phyloP scores from a whole-genome alignment of 805 yeast genomes.

The Saturnispora serradocipensis region DNA sequence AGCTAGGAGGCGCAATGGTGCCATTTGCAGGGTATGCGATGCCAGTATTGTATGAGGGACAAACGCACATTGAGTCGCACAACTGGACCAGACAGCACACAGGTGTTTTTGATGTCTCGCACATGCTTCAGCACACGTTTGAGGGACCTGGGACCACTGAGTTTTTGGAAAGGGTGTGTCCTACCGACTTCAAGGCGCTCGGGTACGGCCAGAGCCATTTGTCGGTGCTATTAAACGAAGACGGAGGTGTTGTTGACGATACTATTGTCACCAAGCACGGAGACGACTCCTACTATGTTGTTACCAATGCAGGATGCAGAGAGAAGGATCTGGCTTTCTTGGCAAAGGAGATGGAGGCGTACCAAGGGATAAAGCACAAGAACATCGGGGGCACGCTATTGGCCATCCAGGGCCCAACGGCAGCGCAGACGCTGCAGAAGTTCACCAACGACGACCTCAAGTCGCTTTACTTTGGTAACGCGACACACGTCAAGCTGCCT shows the following conservation, averaged over 20 bases:
- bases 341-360: slow-evolving; percentile 36
- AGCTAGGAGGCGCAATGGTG: slow-evolving; percentile 81
- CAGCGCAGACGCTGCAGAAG: slow-evolving; percentile 57
- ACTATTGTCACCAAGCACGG: slow-evolving; percentile 86
- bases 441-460: slow-evolving; percentile 51
- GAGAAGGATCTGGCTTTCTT: slow-evolving; percentile 69
- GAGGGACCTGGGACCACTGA: slow-evolving; percentile 57
- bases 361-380: slow-evolving; percentile 26
- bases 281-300: slow-evolving; percentile 66
- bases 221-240: slow-evolving; percentile 61
- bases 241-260: slow-evolving; percentile 85
- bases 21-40: slow-evolving; percentile 94
- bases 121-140: slow-evolving; percentile 87
- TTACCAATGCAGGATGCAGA: slow-evolving; percentile 93
- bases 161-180: slow-evolving; percentile 76
- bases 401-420: slow-evolving; percentile 90
- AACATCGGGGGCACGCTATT: slow-evolving; percentile 65
- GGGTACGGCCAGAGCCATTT: slow-evolving; percentile 56
- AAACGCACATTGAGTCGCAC: slow-evolving; percentile 86
- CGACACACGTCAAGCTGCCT: slow-evolving; percentile 38
- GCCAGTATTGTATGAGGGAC: slow-evolving; percentile 87
- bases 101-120: slow-evolving; percentile 94
- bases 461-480: slow-evolving; percentile 65
- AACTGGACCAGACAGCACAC: slow-evolving; percentile 84
- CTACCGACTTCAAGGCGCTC: slow-evolving; percentile 64